Percentiles rank a stretch among this genome's conserved stretches.
Evolutionary conservation across 495 filamentous ascomycete species (phyloP).

Genomic region (Platismatia glauca): DNA sequence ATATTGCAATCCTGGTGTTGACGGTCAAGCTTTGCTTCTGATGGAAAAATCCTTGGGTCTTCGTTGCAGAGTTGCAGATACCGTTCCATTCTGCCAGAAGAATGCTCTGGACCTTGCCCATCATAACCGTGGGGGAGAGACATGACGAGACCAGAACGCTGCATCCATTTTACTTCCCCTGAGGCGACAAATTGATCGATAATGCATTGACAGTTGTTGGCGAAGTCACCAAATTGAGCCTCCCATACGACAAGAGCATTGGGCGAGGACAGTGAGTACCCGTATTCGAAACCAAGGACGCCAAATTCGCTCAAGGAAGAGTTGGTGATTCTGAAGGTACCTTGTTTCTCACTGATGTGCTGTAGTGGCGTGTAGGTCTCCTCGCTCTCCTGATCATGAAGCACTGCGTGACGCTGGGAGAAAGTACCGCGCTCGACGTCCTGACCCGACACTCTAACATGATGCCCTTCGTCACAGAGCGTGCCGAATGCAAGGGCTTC

Average conservation of each 20-base stretch:
- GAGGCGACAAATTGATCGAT: constrained; percentile 98
- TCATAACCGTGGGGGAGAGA: constrained; percentile 96
- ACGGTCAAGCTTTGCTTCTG: constrained; percentile 77
- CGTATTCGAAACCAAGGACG: constrained; percentile 94
- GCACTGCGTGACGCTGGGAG: constrained; percentile 93
- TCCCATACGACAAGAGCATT: constrained; percentile 99
- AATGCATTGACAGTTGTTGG: constrained; percentile 98
- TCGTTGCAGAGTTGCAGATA: constrained; percentile 98
- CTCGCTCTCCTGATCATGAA: constrained; percentile 95
- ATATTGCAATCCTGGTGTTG: constrained; percentile 99
- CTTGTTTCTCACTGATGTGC: constrained; percentile 80
- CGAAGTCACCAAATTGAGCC: constrained; percentile 98
- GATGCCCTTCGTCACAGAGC: constrained; percentile 83
- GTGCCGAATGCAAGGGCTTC: constrained; percentile 94
- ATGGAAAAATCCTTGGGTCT: constrained; percentile 86
- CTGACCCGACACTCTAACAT: constrained; percentile 94
- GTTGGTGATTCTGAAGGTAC: constrained; percentile 91
- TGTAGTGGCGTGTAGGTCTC: constrained; percentile 86
- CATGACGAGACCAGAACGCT: constrained; percentile 89
- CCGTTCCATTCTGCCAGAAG: constrained; percentile 92
- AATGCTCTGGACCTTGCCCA: constrained; percentile 97
- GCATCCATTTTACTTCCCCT: constrained; percentile 96
- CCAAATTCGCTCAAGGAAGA: constrained; percentile 95
- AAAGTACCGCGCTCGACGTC: constrained; percentile 99
- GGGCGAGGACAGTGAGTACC: constrained; percentile 92